Evolutionary conservation across 106 monocot genomes (phyloP).

Genomic region (Vanilla planifolia): DNA sequence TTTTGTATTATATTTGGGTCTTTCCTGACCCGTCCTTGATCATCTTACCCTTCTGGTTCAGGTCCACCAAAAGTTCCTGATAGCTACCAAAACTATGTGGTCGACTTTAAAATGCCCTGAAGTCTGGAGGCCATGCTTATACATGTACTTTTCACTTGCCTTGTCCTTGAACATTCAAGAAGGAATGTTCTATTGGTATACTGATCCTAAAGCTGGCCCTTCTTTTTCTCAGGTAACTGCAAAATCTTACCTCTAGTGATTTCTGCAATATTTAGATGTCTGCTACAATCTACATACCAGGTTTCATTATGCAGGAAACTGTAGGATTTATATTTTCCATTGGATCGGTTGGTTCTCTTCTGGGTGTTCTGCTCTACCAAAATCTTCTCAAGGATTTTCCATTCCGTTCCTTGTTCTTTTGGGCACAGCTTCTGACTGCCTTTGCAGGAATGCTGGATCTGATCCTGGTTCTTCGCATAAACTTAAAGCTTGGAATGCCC

Average conservation of each 20-base stretch:
- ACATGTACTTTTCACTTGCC: constrained; percentile 63
- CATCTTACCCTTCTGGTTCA: constrained; percentile 15
- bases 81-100: constrained; percentile 54
- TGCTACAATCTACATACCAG: no score
- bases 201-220: constrained; percentile 61
- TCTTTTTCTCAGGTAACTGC: constrained; percentile 71
- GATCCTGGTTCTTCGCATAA: constrained; percentile 54
- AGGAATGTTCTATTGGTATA: constrained; percentile 96
- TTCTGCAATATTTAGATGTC: no score
- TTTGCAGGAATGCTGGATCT: constrained; percentile 79
- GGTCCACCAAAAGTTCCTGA: constrained; percentile 51
- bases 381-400: constrained; percentile 60
- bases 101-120: constrained; percentile 49
- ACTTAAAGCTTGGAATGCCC: constrained; percentile 57
- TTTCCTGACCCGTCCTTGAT: neutral
- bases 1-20: neutral
- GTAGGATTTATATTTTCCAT: constrained; percentile 51
- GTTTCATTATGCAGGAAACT: constrained; percentile 23
- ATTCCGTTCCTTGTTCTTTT: constrained; percentile 54
- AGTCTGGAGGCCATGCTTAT: constrained; percentile 79
- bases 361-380: constrained; percentile 80
- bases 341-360: constrained; percentile 62
- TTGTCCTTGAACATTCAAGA: constrained; percentile 67
- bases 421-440: constrained; percentile 52
- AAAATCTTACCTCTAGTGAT: no score